Evolutionary conservation across 2,329 filamentous ascomycete genomes (phyloP).

Genomic region (Ophiocordyceps sinensis): DNA sequence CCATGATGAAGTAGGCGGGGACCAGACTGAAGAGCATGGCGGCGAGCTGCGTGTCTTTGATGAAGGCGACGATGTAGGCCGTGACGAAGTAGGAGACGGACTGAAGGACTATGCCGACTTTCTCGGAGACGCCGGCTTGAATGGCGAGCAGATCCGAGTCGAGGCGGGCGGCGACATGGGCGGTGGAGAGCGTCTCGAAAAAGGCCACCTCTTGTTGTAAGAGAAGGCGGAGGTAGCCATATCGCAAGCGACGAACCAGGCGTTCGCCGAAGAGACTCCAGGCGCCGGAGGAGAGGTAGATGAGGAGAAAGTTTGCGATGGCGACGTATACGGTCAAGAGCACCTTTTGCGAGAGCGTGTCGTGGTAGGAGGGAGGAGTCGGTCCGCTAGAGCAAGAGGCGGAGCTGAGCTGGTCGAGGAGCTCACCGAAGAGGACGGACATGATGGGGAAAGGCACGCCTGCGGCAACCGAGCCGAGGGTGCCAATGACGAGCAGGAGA

Average conservation of each 20-base stretch:
- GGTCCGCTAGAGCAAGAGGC: conserved; percentile 28
- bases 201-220: conserved; percentile 48
- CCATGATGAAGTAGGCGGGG: conserved; percentile 47
- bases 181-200: conserved; percentile 47
- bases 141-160: conserved; percentile 53
- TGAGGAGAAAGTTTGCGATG: conserved; percentile 45
- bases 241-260: conserved; percentile 46
- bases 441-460: conserved; percentile 49
- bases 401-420: conserved; percentile 45
- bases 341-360: conserved; percentile 39
- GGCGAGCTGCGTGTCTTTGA: conserved; percentile 46
- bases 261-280: conserved; percentile 52
- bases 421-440: conserved; percentile 48
- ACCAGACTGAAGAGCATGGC: conserved; percentile 49
- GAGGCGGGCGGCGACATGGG: conserved; percentile 48
- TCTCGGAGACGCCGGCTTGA: conserved; percentile 54
- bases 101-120: conserved; percentile 50
- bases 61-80: conserved; percentile 52
- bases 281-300: conserved; percentile 49
- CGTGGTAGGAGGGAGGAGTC: conserved; percentile 8
- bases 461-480: conserved; percentile 35
- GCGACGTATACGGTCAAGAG: conserved; percentile 48
- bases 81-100: conserved; percentile 52
- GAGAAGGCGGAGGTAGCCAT: conserved; percentile 42
- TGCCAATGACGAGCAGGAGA: conserved; percentile 25